phyloP scores from a whole-genome alignment of 2,329 filamentous ascomycete genomes.

The Botrytis byssoidea region DNA sequence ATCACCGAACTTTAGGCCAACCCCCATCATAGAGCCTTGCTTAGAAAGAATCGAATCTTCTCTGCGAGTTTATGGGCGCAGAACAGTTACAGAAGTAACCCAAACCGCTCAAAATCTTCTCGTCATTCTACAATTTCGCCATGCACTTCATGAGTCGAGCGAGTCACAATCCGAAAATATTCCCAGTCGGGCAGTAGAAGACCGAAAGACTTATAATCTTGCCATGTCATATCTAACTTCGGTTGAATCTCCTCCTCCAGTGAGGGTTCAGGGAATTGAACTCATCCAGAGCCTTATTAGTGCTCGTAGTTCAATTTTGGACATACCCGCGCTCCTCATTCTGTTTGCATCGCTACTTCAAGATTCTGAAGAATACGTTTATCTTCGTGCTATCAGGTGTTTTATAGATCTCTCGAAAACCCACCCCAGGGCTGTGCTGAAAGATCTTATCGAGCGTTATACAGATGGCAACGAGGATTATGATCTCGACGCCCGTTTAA shows the following conservation, averaged over 20 bases:
- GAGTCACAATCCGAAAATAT: constrained; percentile 31
- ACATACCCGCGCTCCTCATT: constrained; percentile 63
- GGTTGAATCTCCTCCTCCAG: constrained; percentile 61
- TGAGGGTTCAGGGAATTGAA: constrained; percentile 64
- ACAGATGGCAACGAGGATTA: constrained; percentile 60
- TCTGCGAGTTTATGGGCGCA: constrained; percentile 45
- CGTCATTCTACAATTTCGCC: constrained; percentile 55
- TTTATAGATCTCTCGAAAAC: constrained; percentile 57
- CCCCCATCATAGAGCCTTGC: constrained; percentile 43
- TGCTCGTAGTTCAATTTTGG: constrained; percentile 56
- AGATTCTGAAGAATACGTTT: constrained; percentile 70
- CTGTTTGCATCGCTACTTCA: constrained; percentile 63
- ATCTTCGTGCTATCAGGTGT: constrained; percentile 64
- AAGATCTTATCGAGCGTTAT: constrained; percentile 66
- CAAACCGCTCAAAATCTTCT: constrained; percentile 56
- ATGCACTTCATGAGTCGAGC: constrained; percentile 48
- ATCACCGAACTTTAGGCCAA: constrained; percentile 53
- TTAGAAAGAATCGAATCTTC: constrained; percentile 50
- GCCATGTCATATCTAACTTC: constrained; percentile 64
- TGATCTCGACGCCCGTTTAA: constrained; percentile 61
- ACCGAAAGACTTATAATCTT: constrained; percentile 60
- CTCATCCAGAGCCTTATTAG: constrained; percentile 58
- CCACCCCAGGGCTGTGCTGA: constrained; percentile 61
- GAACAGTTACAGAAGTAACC: constrained; percentile 45
- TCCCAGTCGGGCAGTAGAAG: constrained; percentile 51